These are phyloP conservation scores for Tolypocladium paradoxum DNA, from an alignment of 2,329 filamentous ascomycete species.

Conservation along the genomic window DNA sequence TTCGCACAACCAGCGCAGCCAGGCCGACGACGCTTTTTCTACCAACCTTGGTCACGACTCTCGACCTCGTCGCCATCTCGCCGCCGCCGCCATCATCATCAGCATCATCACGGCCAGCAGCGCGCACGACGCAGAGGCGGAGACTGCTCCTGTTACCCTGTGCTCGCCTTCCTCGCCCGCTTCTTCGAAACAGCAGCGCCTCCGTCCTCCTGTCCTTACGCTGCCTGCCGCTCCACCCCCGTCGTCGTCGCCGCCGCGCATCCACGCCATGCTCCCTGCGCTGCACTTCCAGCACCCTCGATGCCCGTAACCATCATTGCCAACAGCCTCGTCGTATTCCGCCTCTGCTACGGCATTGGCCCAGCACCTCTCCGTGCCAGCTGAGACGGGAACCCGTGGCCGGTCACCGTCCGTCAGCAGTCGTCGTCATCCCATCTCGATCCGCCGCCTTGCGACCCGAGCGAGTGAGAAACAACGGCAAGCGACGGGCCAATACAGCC, in stretches of 20 bases:
- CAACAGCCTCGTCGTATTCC: not conserved
- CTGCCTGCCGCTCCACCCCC: not conserved
- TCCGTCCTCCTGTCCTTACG: not conserved
- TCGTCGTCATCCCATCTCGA: not conserved
- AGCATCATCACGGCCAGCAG: not conserved
- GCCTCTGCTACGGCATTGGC: not conserved
- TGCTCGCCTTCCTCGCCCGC: not conserved
- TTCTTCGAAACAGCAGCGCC: not conserved
- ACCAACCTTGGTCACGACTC: not conserved
- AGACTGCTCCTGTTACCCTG: not conserved
- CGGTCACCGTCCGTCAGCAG: not conserved
- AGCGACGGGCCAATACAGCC: not conserved
- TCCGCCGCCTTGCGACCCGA: not conserved
- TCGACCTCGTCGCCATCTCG: not conserved
- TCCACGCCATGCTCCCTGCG: constrained; percentile 1
- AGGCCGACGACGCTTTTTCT: constrained; percentile 1
- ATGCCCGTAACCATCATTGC: not conserved
- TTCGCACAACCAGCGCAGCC: not conserved
- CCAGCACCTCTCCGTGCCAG: not conserved
- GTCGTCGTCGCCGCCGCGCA: not conserved
- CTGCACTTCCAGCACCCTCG: not conserved
- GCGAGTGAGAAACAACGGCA: not conserved
- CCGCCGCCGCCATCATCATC: not conserved
- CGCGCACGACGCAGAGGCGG: not conserved
- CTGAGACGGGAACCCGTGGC: not conserved